These are phyloP conservation scores for Eucalyptus pauciflora DNA, from an alignment of 345 rosid species.

Conservation along the genomic window DNA sequence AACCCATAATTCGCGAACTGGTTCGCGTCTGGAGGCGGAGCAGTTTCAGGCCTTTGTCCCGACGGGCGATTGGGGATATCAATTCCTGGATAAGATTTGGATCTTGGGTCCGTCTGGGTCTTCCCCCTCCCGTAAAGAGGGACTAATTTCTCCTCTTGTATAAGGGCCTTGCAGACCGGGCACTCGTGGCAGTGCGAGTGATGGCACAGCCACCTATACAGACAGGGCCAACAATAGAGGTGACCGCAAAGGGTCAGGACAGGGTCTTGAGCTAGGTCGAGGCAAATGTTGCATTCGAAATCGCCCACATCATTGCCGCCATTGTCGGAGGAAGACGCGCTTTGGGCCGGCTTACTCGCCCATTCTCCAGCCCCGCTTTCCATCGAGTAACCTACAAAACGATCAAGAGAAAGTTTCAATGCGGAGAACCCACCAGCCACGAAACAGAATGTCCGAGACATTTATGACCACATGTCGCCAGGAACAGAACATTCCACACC, in stretches of 20 bases:
- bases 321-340: not conserved
- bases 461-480: not conserved
- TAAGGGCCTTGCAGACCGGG: slow-evolving; percentile 86
- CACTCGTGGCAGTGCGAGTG: slow-evolving; percentile 89
- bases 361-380: not conserved
- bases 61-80: slow-evolving; percentile 59
- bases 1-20: slow-evolving; percentile 41
- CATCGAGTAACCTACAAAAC: not conserved
- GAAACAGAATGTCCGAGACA: not conserved
- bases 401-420: not conserved
- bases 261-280: slow-evolving; percentile 86
- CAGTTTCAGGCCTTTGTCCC: slow-evolving; percentile 77
- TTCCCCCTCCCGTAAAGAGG: slow-evolving; percentile 97
- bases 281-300: slow-evolving; percentile 84
- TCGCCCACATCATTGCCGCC: not conserved
- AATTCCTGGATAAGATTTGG: slow-evolving; percentile 56
- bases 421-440: not conserved
- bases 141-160: slow-evolving; percentile 80
- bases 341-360: not conserved
- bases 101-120: slow-evolving; percentile 58
- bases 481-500: not conserved
- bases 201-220: slow-evolving; percentile 74
- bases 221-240: slow-evolving; percentile 90
- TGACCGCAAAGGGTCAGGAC: slow-evolving; percentile 88
- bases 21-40: slow-evolving; percentile 36